These are phyloP conservation scores for Ogataea minuta DNA, from an alignment of 805 yeast genomes.

Conservation along the genomic window DNA sequence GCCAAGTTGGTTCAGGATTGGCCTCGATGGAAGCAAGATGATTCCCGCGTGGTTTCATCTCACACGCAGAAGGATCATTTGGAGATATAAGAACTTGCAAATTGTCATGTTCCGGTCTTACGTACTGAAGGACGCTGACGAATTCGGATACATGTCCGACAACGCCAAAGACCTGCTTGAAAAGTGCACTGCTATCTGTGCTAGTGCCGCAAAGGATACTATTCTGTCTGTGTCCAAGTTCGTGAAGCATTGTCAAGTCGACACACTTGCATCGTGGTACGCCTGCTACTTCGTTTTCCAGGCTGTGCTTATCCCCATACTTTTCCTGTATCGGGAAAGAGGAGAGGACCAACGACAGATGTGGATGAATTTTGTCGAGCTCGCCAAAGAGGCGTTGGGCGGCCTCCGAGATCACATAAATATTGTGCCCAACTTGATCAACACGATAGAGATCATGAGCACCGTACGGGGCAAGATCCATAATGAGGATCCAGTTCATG, in stretches of 20 bases:
- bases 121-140: slow-evolving; percentile 40
- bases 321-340: slow-evolving; percentile 12
- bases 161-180: slow-evolving; percentile 36
- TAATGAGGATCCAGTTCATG: neutral
- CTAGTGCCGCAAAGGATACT: slow-evolving; percentile 45
- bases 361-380: slow-evolving; percentile 3
- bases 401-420: slow-evolving; percentile 4
- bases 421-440: slow-evolving; percentile 7
- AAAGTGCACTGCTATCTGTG: slow-evolving; percentile 41
- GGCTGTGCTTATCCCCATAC: slow-evolving; percentile 50
- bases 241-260: slow-evolving; percentile 5
- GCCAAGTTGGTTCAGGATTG: slow-evolving; percentile 6
- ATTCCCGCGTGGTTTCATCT: slow-evolving; percentile 46
- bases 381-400: slow-evolving; percentile 5
- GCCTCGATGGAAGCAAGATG: slow-evolving; percentile 4
- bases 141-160: slow-evolving; percentile 27
- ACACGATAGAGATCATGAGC: slow-evolving; percentile 9
- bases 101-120: slow-evolving; percentile 47
- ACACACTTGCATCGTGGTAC: slow-evolving; percentile 40
- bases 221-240: slow-evolving; percentile 42
- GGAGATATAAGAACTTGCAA: slow-evolving; percentile 53
- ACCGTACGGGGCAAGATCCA: neutral
- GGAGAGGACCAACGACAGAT: neutral
- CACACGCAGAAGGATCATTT: slow-evolving; percentile 44
- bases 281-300: slow-evolving; percentile 54